Base-by-base conservation (phyloP, 2,329 filamentous ascomycete species). In the Nigrospora oryzae region DNA sequence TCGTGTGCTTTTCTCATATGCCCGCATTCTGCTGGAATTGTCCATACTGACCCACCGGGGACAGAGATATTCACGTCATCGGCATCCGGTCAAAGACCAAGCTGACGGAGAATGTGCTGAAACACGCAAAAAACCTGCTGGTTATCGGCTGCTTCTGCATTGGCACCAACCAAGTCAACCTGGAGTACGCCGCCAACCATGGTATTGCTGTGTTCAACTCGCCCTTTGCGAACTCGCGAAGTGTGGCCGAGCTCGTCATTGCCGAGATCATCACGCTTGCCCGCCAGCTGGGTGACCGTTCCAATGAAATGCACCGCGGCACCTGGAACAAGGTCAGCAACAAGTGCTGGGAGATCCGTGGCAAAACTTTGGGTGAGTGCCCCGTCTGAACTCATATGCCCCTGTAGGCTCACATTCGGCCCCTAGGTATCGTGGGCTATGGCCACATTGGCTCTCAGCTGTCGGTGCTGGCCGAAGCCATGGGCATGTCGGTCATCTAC, bases 201-300 rank as follows among this genome's bases (percentile, higher is more conserved):
- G 89, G 93, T 53, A 95, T 97, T 63, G 89, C 90, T 33, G 93
- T 98, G 52, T 98, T 98, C 81, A 98, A 98, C 71, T 97, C 93
- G 38, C 93, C 93, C 2, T 98, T 98, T 69, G 90, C 87, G 69
- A 98, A 98, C 70, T 97, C 91, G 10, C 85, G 93, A 63, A 95
- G 88, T 63, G 93, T 98, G 42, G 93, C 93, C 46, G 93, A 98
- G 72, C 75, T 97, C 46, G 89, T 97, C 56, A 96, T 98, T 62
- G 85, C 75, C 44, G 91, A 96, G 68, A 90, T 98, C 60, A 96
- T 98, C 59, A 73, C 77, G 35, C 82, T 98, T 44, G 93, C 93
- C 17, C 84, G 93, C 48, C 93, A 98, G 68, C 75, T 98, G 32
- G 84, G 88, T 50, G 93, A 98, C 66, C 87, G 93, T 55, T 95